Percentiles rank a stretch among this genome's conserved stretches.
These are phyloP conservation scores for Nitzschia inconspicua DNA, from an alignment of 108 stramenopile species.

Conservation along the genomic window DNA sequence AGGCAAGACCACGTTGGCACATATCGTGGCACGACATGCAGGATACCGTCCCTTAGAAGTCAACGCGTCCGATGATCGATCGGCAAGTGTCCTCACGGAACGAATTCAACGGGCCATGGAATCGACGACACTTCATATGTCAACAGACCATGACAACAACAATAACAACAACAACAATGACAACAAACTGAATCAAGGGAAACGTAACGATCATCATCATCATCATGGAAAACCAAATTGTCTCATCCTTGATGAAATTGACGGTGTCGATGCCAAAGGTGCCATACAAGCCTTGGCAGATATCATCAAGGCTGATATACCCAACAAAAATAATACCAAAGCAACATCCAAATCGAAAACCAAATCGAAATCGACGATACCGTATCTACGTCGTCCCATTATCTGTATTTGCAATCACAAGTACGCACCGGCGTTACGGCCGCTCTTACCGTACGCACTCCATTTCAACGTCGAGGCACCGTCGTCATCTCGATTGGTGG, in stretches of 20 bases:
- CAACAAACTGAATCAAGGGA: neutral
- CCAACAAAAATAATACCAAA: slow-evolving; percentile 16
- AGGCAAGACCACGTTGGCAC: slow-evolving; percentile 95
- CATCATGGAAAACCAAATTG: slow-evolving; percentile 73
- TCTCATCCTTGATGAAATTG: slow-evolving; percentile 95
- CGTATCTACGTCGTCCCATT: slow-evolving; percentile 84
- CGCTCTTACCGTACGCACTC: slow-evolving; percentile 80
- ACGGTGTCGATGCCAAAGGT: slow-evolving; percentile 91
- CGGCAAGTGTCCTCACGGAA: slow-evolving; percentile 76
- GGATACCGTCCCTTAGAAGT: slow-evolving; percentile 94
- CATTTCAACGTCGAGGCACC: slow-evolving; percentile 83
- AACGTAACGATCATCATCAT: no score
- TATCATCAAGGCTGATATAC: slow-evolving; percentile 81
- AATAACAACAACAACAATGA: slow-evolving; percentile 25
- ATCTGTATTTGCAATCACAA: slow-evolving; percentile 98
- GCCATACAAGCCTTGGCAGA: slow-evolving; percentile 81
- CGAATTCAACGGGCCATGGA: slow-evolving; percentile 83
- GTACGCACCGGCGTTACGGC: slow-evolving; percentile 90
- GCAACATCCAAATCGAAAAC: slow-evolving; percentile 27
- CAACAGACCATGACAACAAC: slow-evolving; percentile 25
- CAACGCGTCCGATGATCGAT: slow-evolving; percentile 96
- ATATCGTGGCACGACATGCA: slow-evolving; percentile 79
- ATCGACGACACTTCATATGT: slow-evolving; percentile 58
- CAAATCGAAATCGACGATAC: slow-evolving; percentile 1
- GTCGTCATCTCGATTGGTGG: slow-evolving; percentile 60